Percentiles rank a stretch among this genome's conserved stretches.
These are phyloP conservation scores for Pichia rugopelliculosa DNA, from an alignment of 805 yeast genomes.

Conservation along the genomic window DNA sequence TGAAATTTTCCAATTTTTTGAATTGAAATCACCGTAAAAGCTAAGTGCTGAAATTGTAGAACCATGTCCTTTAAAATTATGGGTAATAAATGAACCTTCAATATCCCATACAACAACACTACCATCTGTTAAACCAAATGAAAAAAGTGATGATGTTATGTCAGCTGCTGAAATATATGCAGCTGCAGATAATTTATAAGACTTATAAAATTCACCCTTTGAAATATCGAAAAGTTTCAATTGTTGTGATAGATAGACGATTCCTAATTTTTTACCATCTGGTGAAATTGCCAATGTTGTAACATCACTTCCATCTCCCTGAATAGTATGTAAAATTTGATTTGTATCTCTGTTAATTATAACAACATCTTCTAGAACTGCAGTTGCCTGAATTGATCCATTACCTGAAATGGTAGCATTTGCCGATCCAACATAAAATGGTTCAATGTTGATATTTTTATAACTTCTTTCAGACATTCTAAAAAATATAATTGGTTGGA, in stretches of 20 bases:
- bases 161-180: slow-evolving; percentile 74
- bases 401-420: slow-evolving; percentile 60
- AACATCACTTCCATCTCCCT: slow-evolving; percentile 78
- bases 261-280: slow-evolving; percentile 61
- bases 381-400: slow-evolving; percentile 65
- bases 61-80: slow-evolving; percentile 89
- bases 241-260: slow-evolving; percentile 58
- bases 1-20: slow-evolving; percentile 69
- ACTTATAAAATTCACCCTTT: slow-evolving; percentile 35
- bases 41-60: slow-evolving; percentile 69
- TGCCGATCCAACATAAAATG: slow-evolving; percentile 83
- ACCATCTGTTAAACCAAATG: slow-evolving; percentile 96
- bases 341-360: slow-evolving; percentile 59
- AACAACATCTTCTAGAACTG: slow-evolving; percentile 69
- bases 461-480: slow-evolving; percentile 24
- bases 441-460: slow-evolving; percentile 49
- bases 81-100: slow-evolving; percentile 81
- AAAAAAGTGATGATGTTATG: slow-evolving; percentile 73
- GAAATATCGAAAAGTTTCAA: slow-evolving; percentile 56
- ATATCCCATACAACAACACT: slow-evolving; percentile 87
- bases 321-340: slow-evolving; percentile 49
- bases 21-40: slow-evolving; percentile 67
- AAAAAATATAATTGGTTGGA: not conserved
- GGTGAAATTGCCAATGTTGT: slow-evolving; percentile 74
- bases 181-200: slow-evolving; percentile 66